Base-by-base conservation (phyloP, 2,329 filamentous ascomycete species). In the Penicillium olsonii region DNA sequence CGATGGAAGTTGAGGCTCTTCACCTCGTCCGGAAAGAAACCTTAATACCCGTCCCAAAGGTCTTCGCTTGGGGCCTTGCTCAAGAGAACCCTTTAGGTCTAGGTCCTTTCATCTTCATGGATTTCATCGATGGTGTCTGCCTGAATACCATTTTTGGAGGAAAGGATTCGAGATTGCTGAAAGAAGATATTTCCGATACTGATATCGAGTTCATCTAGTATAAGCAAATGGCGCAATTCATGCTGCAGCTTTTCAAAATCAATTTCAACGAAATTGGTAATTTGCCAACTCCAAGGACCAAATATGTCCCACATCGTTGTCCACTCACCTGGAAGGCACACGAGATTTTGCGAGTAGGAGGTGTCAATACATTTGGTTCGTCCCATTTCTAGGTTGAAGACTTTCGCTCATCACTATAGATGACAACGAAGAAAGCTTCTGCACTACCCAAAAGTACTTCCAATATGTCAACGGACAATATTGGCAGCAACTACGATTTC, bases 81-180 rank as follows among this genome's bases (percentile, higher is more conserved):
- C 38, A 55, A 31, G 56, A 46, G 10, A 68, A 66, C 41, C 33
- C 42, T 7, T 20, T 67, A 35, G 52, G 53, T 41, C 53, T 67
- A 15, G 60, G 65, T 24, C 61, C 60, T 19, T 66, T 66, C 34
- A 66, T 66, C 17, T 58, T 67, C 11, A 66, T 65, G 57, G 57
- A 63, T 35, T 65, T 63, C n/a, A 57, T 62, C 48, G 19, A 61
- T n/a, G 57, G 59, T 37, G 53, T 64, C 20, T 53, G 57, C 51
- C 59, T 64, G 20, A 53, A 42, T 29, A 51, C 59, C 27, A 18
- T 66, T 41, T 55, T 66, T 5, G 43, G 19, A n/a, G 54, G 63
- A 41, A 52, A 76, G 69, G 2, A 68, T 65, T 11, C 63, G 58
- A 72, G 69, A 1, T 74, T 77, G 27, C 79, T 68, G 17, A 57